Evolutionary conservation across 2,329 filamentous ascomycete genomes (phyloP).

Genomic region (Alternaria sp.): DNA sequence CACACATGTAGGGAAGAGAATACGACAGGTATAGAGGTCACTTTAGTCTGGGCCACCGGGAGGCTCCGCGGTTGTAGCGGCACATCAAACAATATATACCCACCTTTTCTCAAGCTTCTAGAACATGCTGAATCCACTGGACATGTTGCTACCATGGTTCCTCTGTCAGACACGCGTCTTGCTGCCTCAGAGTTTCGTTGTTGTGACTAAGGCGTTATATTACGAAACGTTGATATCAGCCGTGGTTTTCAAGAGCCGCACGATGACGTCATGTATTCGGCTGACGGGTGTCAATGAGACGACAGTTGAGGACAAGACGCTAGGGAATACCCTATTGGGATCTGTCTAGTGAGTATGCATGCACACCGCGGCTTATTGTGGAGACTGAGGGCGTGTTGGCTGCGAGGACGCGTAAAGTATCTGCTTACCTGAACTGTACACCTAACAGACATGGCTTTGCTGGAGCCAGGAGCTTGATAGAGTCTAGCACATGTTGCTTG

Average conservation of each 20-base stretch:
- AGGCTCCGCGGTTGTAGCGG: constrained; percentile 12
- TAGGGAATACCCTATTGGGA: constrained; percentile 1
- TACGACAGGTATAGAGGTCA: constrained; percentile 2
- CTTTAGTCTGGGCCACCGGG: constrained; percentile 13
- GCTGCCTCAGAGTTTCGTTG: constrained; percentile 1
- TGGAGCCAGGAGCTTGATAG: not conserved
- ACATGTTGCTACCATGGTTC: constrained; percentile 1
- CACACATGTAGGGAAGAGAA: constrained; percentile 7
- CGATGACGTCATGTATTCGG: constrained; percentile 9
- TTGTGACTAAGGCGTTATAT: not conserved
- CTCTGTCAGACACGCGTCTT: constrained; percentile 6
- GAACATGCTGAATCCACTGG: constrained; percentile 2
- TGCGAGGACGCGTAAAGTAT: constrained; percentile 21
- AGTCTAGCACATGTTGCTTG: constrained; percentile 1
- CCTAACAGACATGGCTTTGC: too few relatives aligned
- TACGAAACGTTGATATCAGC: constrained; percentile 6
- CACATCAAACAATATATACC: constrained; percentile 23
- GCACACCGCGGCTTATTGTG: constrained; percentile 16
- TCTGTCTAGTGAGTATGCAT: constrained; percentile 11
- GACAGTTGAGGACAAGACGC: constrained; percentile 3
- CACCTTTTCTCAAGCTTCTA: constrained; percentile 17
- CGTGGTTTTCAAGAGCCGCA: not conserved
- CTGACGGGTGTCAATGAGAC: not conserved
- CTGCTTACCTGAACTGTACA: not conserved
- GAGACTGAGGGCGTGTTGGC: constrained; percentile 9